Conservation (phyloP, 345 rosid genomes). For the Euphorbia peplus region DNA sequence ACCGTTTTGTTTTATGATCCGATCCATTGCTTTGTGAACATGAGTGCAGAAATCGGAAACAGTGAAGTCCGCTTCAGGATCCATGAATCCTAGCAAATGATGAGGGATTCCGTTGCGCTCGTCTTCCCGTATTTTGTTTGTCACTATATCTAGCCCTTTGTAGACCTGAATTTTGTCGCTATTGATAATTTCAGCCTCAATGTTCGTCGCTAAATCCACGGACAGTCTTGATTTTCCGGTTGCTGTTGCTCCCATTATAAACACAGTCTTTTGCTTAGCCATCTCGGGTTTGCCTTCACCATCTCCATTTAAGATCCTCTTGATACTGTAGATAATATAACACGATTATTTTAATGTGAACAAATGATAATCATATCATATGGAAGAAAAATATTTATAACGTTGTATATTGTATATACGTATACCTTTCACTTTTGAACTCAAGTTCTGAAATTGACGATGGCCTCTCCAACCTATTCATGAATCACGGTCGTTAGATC, state of each 20-base stretch:
- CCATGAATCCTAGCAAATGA: conserved; percentile 31
- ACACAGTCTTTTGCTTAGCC: conserved; percentile 23
- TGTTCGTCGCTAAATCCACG: conserved; percentile 29
- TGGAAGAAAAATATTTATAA: no score
- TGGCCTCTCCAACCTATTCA: not conserved
- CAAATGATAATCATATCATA: no score
- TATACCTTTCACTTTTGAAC: not conserved
- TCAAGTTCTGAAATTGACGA: not conserved
- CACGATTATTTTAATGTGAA: not conserved
- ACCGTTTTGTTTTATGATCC: conserved; percentile 7
- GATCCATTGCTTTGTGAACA: conserved; percentile 12
- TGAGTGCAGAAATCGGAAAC: conserved; percentile 23
- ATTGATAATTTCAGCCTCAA: conserved; percentile 33
- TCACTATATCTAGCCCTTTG: conserved; percentile 32
- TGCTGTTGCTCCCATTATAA: conserved; percentile 31
- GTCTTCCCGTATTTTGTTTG: conserved; percentile 29
- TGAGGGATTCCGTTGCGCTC: conserved; percentile 41
- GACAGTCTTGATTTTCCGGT: conserved; percentile 41
- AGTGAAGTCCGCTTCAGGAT: conserved; percentile 28
- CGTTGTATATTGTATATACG: not conserved
- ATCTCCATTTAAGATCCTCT: not conserved
- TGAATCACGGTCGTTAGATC: no score
- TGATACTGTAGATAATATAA: not conserved
- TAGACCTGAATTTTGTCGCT: conserved; percentile 39
- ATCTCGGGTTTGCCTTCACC: not conserved